phyloP scores from a whole-genome alignment of 2,329 filamentous ascomycete species.

The Exophiala alcalophila region DNA sequence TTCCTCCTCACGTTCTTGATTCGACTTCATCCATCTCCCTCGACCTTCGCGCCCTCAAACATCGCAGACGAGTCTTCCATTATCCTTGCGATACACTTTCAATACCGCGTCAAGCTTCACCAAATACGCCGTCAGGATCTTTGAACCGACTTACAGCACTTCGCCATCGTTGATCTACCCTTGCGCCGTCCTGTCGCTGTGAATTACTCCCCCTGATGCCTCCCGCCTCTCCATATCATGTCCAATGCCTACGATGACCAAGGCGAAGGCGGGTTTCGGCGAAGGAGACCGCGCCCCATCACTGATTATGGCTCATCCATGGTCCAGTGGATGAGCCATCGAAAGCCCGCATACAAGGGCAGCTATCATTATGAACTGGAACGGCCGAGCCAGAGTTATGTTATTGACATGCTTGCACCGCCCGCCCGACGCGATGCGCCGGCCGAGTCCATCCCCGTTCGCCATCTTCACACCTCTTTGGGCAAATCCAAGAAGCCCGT shows the following conservation, averaged over 20 bases:
- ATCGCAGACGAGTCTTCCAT: no score
- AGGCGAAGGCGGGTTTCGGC: conserved; percentile 26
- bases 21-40: no score
- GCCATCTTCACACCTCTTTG: conserved; percentile 93
- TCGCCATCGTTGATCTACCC: no score
- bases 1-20: no score
- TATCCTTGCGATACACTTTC: no score
- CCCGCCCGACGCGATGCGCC: conserved; percentile 69
- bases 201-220: conserved; percentile 5
- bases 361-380: conserved; percentile 72
- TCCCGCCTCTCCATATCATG: conserved; percentile 11
- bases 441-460: conserved; percentile 86
- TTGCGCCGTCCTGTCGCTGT: no score
- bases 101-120: no score
- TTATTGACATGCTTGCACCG: conserved; percentile 88
- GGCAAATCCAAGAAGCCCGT: conserved; percentile 98
- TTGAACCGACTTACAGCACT: no score
- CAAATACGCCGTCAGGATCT: no score
- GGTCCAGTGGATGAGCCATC: conserved; percentile 85
- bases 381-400: conserved; percentile 82
- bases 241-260: conserved; percentile 26
- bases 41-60: no score
- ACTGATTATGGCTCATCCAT: conserved; percentile 91
- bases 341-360: conserved; percentile 72
- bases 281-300: conserved; percentile 58